Percentiles rank a stretch among this genome's conserved stretches.
These are phyloP conservation scores for Pleurotus platypus DNA, from an alignment of 768 basidiomycete genomes.

Conservation along the genomic window DNA sequence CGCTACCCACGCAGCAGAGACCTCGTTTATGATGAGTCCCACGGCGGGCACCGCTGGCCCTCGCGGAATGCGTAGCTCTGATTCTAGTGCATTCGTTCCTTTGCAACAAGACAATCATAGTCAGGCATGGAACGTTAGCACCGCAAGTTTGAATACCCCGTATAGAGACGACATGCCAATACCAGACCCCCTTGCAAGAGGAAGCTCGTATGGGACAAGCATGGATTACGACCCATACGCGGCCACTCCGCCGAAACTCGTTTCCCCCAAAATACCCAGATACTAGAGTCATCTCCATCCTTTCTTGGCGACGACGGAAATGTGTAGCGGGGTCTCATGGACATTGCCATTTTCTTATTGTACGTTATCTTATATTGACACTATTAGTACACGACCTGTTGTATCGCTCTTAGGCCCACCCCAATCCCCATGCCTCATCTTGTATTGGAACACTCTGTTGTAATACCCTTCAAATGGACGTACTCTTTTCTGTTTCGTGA, in stretches of 20 bases:
- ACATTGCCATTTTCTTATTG: neutral
- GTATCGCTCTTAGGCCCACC: neutral
- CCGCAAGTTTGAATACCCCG: constrained; percentile 36
- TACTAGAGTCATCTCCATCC: neutral
- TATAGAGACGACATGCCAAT: constrained; percentile 24
- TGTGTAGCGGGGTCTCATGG: neutral
- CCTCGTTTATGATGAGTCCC: constrained; percentile 16
- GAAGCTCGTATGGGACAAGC: constrained; percentile 28
- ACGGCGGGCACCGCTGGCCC: constrained; percentile 17
- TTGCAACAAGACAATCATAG: constrained; percentile 59
- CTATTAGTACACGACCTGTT: neutral
- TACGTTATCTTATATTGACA: neutral
- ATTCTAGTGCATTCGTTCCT: constrained; percentile 72
- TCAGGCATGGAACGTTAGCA: constrained; percentile 58
- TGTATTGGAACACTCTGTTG: neutral
- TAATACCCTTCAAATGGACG: too few relatives aligned
- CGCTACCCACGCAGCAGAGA: constrained; percentile 3
- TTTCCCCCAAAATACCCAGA: neutral
- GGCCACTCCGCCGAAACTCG: constrained; percentile 14
- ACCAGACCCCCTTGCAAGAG: constrained; percentile 32
- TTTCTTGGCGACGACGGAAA: neutral
- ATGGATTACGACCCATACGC: constrained; percentile 33
- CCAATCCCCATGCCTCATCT: neutral
- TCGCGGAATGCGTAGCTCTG: constrained; percentile 42
- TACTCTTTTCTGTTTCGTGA: too few relatives aligned